A percentile compares a stretch with the other conserved stretches of the same genome.
Evolutionary conservation across 345 rosid species (phyloP).

Genomic region (Eucalyptus curtisii): DNA sequence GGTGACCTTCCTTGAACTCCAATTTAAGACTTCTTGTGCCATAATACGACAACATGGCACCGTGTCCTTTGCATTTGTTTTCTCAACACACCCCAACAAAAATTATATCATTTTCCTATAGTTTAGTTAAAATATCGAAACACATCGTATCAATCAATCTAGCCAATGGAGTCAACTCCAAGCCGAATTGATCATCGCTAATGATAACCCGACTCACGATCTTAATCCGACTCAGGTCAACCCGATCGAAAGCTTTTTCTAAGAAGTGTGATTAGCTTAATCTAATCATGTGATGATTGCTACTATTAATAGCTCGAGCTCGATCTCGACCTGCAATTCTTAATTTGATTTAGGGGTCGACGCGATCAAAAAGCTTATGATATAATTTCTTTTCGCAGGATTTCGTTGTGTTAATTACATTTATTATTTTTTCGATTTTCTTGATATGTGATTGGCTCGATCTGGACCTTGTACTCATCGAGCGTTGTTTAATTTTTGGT

Average conservation of each 20-base stretch:
- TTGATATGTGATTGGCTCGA: not conserved
- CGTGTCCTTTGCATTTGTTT: not conserved
- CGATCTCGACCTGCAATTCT: fast-evolving
- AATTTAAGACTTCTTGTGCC: not conserved
- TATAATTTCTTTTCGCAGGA: fast-evolving
- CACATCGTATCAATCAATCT: no score
- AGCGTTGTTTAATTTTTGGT: not conserved
- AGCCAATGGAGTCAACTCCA: not conserved
- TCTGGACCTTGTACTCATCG: not conserved
- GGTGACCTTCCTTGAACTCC: not conserved
- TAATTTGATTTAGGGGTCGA: not conserved
- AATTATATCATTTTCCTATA: not conserved
- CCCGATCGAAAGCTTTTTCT: fast-evolving
- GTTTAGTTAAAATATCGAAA: not conserved
- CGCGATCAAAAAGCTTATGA: fast-evolving
- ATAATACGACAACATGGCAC: not conserved
- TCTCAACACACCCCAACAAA: not conserved
- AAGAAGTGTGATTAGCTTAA: not conserved
- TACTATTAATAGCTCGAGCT: no score
- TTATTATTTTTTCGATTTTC: not conserved
- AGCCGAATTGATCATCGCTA: not conserved
- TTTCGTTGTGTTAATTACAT: not conserved
- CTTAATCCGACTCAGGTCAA: not conserved
- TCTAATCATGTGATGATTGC: not conserved
- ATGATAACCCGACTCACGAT: not conserved